These are phyloP conservation scores for Alternaria dauci DNA, from an alignment of 2,329 filamentous ascomycete species.

Conservation along the genomic window DNA sequence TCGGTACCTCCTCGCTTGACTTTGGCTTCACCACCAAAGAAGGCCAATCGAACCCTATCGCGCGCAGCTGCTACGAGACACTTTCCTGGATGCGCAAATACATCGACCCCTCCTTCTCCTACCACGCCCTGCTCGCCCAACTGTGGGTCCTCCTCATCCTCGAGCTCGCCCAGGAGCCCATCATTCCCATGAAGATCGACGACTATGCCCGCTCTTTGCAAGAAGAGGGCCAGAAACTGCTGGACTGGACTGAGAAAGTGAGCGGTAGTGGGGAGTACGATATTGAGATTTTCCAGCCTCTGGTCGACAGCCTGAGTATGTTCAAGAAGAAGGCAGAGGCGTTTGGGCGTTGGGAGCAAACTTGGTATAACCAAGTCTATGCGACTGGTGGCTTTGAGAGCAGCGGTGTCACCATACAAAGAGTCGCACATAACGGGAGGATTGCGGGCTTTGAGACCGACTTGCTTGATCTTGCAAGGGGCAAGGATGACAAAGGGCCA, in stretches of 20 bases:
- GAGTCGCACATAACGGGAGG: conserved; percentile 79
- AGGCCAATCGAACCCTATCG: conserved; percentile 64
- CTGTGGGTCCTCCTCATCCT: conserved; percentile 83
- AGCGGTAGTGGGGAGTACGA: conserved; percentile 43
- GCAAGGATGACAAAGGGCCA: conserved; percentile 47
- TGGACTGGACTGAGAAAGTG: conserved; percentile 68
- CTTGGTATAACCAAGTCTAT: conserved; percentile 78
- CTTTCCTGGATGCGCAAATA: conserved; percentile 84
- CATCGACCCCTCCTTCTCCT: conserved; percentile 82
- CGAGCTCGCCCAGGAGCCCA: conserved; percentile 80
- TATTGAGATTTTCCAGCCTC: conserved; percentile 63
- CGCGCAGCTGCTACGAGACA: conserved; percentile 88
- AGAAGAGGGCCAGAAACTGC: conserved; percentile 71
- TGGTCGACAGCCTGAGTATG: conserved; percentile 69
- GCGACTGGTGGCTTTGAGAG: conserved; percentile 79
- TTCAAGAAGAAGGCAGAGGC: conserved; percentile 67
- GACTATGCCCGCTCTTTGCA: conserved; percentile 74
- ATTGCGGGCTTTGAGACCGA: conserved; percentile 84
- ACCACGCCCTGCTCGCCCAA: conserved; percentile 81
- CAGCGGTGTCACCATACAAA: conserved; percentile 68
- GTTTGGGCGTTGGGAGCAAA: conserved; percentile 79
- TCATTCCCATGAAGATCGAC: conserved; percentile 82
- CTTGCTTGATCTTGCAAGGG: conserved; percentile 77
- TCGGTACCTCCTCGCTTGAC: conserved; percentile 86
- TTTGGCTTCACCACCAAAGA: conserved; percentile 71